Base-by-base conservation (phyloP, 2,329 filamentous ascomycete genomes). In the Dactylellina haptotyla region DNA sequence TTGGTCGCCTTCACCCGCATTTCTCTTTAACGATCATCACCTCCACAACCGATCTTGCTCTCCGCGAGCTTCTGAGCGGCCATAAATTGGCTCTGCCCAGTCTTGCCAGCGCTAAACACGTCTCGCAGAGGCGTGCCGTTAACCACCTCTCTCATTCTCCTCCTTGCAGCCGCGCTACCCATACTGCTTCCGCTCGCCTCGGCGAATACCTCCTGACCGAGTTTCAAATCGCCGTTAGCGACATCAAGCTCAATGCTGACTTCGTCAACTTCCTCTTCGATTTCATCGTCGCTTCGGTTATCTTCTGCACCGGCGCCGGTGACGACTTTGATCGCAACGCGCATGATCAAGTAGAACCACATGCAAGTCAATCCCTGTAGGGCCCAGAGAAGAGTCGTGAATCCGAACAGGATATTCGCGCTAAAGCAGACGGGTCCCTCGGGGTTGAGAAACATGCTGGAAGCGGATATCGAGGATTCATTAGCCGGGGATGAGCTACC, bases 331-430 rank as follows among this genome's bases (percentile, higher is more conserved):
- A 90, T 85, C 20, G 93, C 93, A 1, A 99, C 91, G 66, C 88
- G 87, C 39, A 93, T 82, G 76, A 98, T 97, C 88, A 97, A 90
- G 75, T 84, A 85, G 79, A 98, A 96, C 95, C 95, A 98, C 75
- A 91, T 85, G 34, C 96, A 83, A 30, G 91, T 93, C 59, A 99
- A 86, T 20, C 85, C 83, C 81, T 98, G 93, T 20, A 99, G 84
- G 37, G 89, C 86, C 10, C 96, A 83, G 1, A 99, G 87, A 39
- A 92, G 85, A 8, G 85, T 84, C 14, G 98, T 83, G 83, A 98
- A 98, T 10, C 85, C 84, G 85, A 87, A 90, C 78, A 89, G 89
- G 78, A 97, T 87, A 9, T 84, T 85, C 20, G 87, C 81, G 77
- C 91, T 91, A 84, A 89, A 96, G 84, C 93, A 97, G 50, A 98